A percentile compares a stretch with the other conserved stretches of the same genome.
Evolutionary conservation across 1,284 basidiomycete genomes (phyloP).

Genomic region (Malassezia sp.): DNA sequence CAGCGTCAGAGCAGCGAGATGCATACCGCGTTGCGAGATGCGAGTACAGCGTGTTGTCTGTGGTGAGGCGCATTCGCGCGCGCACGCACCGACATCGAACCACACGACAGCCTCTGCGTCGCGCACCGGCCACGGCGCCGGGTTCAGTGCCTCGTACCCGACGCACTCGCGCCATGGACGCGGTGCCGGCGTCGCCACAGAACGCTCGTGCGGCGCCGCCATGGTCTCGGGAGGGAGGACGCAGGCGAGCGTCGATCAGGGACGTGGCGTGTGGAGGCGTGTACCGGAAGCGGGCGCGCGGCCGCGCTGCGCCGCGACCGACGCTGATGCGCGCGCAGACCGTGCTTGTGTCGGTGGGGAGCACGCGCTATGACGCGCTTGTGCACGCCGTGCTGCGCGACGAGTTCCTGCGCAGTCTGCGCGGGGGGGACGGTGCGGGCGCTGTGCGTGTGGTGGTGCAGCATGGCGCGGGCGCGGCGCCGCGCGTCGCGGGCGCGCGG

Average conservation of each 20-base stretch:
- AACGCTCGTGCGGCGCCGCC: not conserved
- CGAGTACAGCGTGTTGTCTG: constrained; percentile 66
- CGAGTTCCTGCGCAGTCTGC: not conserved
- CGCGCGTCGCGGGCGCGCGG: not conserved
- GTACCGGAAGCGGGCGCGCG: not conserved
- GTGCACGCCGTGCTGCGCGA: constrained; percentile 20
- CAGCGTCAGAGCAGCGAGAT: not conserved
- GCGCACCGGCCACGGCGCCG: constrained; percentile 9
- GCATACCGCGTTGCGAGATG: constrained; percentile 18
- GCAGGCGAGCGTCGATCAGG: too few species aligned
- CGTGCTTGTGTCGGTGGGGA: constrained; percentile 36
- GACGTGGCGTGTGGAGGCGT: constrained; percentile 3
- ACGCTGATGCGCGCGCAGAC: not conserved
- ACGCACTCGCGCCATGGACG: constrained; percentile 14
- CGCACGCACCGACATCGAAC: constrained; percentile 57
- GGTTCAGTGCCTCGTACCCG: constrained; percentile 21
- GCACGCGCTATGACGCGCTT: constrained; percentile 31
- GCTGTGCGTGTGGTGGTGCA: constrained; percentile 4
- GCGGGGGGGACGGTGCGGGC: not conserved
- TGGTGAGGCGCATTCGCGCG: not conserved
- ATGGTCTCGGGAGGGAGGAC: too few species aligned
- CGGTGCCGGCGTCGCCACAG: not conserved
- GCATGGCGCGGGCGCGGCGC: constrained; percentile 3
- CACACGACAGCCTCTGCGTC: constrained; percentile 53
- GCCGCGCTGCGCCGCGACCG: not conserved